phyloP scores from a whole-genome alignment of 2,329 filamentous ascomycete species.

The Aurifilum marmelostoma region DNA sequence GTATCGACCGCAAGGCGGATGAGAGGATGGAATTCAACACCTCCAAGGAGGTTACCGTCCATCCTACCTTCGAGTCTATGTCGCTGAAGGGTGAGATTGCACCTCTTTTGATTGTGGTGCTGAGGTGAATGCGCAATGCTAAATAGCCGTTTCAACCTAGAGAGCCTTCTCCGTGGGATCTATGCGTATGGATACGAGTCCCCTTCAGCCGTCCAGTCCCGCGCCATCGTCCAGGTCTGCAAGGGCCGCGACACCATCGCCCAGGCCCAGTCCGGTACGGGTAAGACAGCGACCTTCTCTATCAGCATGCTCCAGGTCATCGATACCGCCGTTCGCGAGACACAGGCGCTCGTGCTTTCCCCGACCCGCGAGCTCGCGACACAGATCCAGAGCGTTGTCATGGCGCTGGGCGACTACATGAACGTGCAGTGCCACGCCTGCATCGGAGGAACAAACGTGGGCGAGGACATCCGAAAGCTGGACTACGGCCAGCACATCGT shows the following conservation, averaged over 20 bases:
- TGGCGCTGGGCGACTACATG: constrained; percentile 99
- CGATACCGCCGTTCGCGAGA: constrained; percentile 90
- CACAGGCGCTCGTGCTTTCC: constrained; percentile 97
- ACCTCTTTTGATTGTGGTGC: neutral
- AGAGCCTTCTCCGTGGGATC: constrained; percentile 93
- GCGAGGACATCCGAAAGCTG: constrained; percentile 98
- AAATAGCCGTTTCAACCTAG: constrained; percentile 44
- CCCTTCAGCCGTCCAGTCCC: constrained; percentile 94
- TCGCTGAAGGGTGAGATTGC: constrained; percentile 73
- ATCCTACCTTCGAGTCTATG: constrained; percentile 94
- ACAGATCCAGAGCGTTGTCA: constrained; percentile 99
- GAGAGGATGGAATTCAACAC: constrained; percentile 98
- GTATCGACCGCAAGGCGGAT: constrained; percentile 88
- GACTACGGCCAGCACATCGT: constrained; percentile 96
- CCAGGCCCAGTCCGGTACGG: constrained; percentile 97
- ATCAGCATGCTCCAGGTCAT: constrained; percentile 99
- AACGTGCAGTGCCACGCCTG: constrained; percentile 98
- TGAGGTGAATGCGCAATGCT: constrained; percentile 3
- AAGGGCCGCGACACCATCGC: constrained; percentile 99
- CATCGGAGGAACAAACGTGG: constrained; percentile 97
- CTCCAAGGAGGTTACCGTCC: constrained; percentile 95
- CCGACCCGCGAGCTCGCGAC: constrained; percentile 98
- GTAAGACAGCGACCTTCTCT: constrained; percentile 99
- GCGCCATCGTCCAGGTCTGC: constrained; percentile 98
- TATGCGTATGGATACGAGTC: constrained; percentile 99